Percentiles rank a stretch among this genome's conserved stretches.
Conservation (phyloP, 2,329 filamentous ascomycete genomes). For the Proliferodiscus dingleyae region DNA sequence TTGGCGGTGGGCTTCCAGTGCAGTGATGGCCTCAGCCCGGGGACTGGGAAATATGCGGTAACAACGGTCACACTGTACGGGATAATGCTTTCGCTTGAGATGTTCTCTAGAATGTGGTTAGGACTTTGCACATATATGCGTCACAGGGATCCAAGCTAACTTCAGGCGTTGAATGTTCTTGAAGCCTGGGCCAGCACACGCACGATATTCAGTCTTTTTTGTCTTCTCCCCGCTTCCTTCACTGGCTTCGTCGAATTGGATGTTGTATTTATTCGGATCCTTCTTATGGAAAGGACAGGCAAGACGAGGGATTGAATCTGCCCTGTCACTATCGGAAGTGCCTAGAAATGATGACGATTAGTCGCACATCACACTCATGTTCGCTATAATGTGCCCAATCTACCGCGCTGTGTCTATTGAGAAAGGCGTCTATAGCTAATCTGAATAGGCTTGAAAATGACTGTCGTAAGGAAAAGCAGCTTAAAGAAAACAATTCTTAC, state of each 20-base stretch:
- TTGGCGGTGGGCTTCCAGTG: slow-evolving; percentile 6
- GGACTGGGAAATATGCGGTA: slow-evolving; percentile 7
- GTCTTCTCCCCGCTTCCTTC: not conserved
- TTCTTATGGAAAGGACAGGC: slow-evolving; percentile 11
- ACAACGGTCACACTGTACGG: slow-evolving; percentile 11
- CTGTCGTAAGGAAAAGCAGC: no score
- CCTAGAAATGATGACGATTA: not conserved
- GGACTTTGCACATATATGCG: not conserved
- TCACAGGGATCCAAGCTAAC: not conserved
- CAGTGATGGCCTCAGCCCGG: not conserved
- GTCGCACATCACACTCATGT: not conserved
- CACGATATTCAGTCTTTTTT: slow-evolving; percentile 3
- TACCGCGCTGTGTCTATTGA: no score
- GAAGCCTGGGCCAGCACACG: slow-evolving; percentile 9
- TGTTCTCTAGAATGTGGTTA: slow-evolving; percentile 7
- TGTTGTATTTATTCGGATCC: slow-evolving; percentile 6
- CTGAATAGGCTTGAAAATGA: no score
- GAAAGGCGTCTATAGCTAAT: no score
- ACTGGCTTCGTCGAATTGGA: slow-evolving; percentile 2
- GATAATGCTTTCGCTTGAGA: slow-evolving; percentile 12
- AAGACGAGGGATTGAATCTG: slow-evolving; percentile 4
- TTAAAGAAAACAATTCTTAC: not conserved
- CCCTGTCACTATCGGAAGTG: not conserved
- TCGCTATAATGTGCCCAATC: no score
- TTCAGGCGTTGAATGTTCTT: slow-evolving; percentile 10